Conservation (phyloP, 306 rosid genomes). For the Adenanthera pavonina region DNA sequence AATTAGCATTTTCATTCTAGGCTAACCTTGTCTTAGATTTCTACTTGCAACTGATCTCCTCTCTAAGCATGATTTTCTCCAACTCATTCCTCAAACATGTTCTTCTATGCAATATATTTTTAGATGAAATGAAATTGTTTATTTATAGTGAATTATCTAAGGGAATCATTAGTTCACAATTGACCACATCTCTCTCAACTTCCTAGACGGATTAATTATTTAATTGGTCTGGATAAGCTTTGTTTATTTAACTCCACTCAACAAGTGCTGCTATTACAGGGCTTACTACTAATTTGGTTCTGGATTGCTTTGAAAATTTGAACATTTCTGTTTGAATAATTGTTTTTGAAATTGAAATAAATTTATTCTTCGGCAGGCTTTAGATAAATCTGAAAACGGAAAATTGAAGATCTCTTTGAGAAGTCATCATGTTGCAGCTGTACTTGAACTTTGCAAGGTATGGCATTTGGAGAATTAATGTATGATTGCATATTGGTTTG, state of each 20-base stretch:
- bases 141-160: background rate
- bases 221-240: constrained; percentile 5
- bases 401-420: constrained; percentile 72
- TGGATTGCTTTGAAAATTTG: constrained; percentile 14
- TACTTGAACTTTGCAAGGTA: constrained; percentile 94
- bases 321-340: background rate
- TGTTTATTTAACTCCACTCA: constrained; percentile 23
- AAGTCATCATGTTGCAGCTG: constrained; percentile 77
- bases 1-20: background rate
- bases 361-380: constrained; percentile 57
- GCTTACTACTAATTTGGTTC: constrained; percentile 17
- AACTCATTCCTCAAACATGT: background rate
- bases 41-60: background rate
- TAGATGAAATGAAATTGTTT: constrained; percentile 4
- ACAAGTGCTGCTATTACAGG: constrained; percentile 14
- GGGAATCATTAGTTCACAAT: constrained; percentile 27
- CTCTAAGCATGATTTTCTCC: background rate
- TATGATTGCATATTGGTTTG: constrained; percentile 12
- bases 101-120: background rate
- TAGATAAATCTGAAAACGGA: constrained; percentile 74
- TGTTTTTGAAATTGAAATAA: constrained; percentile 35
- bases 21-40: background rate
- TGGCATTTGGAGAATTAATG: constrained; percentile 23
- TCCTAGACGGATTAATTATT: constrained; percentile 23
- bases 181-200: constrained; percentile 17